These are phyloP conservation scores for Plectranthus barbatus DNA, from an alignment of 257 asterid genomes.

Conservation along the genomic window DNA sequence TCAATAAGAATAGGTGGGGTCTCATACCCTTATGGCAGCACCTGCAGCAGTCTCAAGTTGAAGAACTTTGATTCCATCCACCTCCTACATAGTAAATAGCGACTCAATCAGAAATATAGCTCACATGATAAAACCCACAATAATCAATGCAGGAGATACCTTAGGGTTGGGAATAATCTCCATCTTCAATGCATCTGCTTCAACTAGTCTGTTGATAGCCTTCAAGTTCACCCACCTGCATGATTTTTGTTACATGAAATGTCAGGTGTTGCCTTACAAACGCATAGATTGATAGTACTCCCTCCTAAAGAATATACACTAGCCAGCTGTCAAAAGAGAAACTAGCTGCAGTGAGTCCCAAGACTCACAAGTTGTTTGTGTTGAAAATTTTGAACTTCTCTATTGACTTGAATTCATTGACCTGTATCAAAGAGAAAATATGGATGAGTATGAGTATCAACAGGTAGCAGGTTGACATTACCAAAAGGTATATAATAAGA, in stretches of 20 bases:
- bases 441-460: constrained; percentile 2
- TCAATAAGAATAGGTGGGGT: not conserved
- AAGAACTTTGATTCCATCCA: constrained; percentile 87
- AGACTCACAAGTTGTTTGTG: constrained; percentile 91
- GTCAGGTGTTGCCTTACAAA: constrained; percentile 1
- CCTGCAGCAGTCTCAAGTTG: constrained; percentile 99
- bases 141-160: constrained; percentile 31
- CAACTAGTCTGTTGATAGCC: constrained; percentile 79
- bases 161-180: constrained; percentile 98
- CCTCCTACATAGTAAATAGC: constrained; percentile 51
- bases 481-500: not conserved
- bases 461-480: constrained; percentile 8
- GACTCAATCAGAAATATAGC: constrained; percentile 1
- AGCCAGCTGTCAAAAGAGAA: constrained; percentile 1
- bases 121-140: not conserved
- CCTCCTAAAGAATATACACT: not conserved
- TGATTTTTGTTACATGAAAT: constrained; percentile 8
- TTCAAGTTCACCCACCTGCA: constrained; percentile 90
- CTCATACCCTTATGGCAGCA: constrained; percentile 92
- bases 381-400: constrained; percentile 98
- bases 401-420: constrained; percentile 84
- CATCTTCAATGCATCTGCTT: constrained; percentile 77
- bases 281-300: not conserved
- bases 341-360: not conserved
- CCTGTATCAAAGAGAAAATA: constrained; percentile 38